Evolutionary conservation across 371 early-diverging fungal genomes (phyloP).

Genomic region (Rhizomucor pusillus): DNA sequence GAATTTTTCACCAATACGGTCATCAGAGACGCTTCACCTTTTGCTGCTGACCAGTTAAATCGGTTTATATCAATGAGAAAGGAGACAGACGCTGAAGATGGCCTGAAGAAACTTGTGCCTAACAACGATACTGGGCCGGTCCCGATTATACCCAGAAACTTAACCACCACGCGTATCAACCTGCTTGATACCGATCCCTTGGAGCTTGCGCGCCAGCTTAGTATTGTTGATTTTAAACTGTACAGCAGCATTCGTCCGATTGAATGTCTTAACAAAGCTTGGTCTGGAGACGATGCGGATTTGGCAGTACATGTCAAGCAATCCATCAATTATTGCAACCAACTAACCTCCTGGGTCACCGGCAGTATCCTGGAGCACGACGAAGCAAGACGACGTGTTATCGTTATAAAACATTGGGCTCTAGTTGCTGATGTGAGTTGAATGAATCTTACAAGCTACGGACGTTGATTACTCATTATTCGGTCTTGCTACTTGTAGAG

Average conservation of each 20-base stretch:
- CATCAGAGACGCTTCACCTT: slow-evolving; percentile 70
- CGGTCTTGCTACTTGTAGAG: too few species aligned
- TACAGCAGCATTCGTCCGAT: slow-evolving; percentile 81
- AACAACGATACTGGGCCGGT: slow-evolving; percentile 28
- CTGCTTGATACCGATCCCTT: slow-evolving; percentile 87
- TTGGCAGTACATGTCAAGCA: slow-evolving; percentile 70
- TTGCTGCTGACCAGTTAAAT: slow-evolving; percentile 69
- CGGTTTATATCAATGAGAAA: slow-evolving; percentile 68
- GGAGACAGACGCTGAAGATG: slow-evolving; percentile 49
- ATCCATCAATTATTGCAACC: slow-evolving; percentile 69
- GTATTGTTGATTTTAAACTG: slow-evolving; percentile 77
- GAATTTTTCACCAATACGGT: slow-evolving; percentile 74
- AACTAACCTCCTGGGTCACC: slow-evolving; percentile 79
- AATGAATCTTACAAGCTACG: background rate
- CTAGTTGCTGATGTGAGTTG: slow-evolving; percentile 70
- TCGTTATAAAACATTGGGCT: slow-evolving; percentile 82
- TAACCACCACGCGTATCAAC: slow-evolving; percentile 51
- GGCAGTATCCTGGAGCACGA: slow-evolving; percentile 71
- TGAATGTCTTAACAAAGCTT: slow-evolving; percentile 89
- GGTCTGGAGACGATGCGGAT: slow-evolving; percentile 71
- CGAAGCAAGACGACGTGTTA: slow-evolving; percentile 77
- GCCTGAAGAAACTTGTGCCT: slow-evolving; percentile 64
- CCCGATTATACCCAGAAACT: slow-evolving; percentile 68
- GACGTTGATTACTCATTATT: too few species aligned
- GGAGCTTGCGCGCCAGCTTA: slow-evolving; percentile 93